Conservation (phyloP, 768 basidiomycete species). For the Hypholoma fasciculare region DNA sequence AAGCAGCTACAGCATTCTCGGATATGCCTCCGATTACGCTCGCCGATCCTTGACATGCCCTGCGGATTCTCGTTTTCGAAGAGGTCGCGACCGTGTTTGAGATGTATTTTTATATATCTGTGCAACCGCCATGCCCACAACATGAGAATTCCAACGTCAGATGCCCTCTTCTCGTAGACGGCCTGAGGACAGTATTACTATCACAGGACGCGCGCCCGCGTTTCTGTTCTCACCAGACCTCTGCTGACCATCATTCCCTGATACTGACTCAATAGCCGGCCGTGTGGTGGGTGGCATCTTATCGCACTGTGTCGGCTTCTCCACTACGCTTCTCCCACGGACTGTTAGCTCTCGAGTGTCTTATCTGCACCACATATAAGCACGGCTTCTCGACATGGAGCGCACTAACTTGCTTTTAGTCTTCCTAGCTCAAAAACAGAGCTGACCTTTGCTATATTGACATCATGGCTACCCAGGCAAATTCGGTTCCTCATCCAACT, state of each 20-base stretch:
- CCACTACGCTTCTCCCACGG: neutral
- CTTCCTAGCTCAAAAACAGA: neutral
- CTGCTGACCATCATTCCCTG: neutral
- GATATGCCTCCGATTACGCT: too few relatives aligned
- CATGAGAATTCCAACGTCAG: neutral
- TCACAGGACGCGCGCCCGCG: neutral
- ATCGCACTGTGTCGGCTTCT: neutral
- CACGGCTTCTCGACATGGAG: neutral
- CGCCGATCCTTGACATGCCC: too few relatives aligned
- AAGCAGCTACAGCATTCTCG: too few relatives aligned
- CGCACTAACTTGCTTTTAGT: neutral
- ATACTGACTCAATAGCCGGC: neutral
- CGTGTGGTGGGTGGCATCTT: neutral
- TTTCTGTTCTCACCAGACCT: neutral
- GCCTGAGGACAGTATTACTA: neutral
- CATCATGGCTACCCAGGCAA: constrained; percentile 59
- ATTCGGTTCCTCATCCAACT: constrained; percentile 61
- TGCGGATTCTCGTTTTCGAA: too few relatives aligned
- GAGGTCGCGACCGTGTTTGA: neutral
- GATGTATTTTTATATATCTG: neutral
- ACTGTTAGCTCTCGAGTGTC: neutral
- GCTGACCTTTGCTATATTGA: neutral
- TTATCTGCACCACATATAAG: constrained; percentile 2
- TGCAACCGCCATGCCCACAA: neutral
- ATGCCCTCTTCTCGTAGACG: neutral